A percentile compares a stretch with the other conserved stretches of the same genome.
Conservation (phyloP, 179 eudicot genomes). For the Patellifolia procumbens region DNA sequence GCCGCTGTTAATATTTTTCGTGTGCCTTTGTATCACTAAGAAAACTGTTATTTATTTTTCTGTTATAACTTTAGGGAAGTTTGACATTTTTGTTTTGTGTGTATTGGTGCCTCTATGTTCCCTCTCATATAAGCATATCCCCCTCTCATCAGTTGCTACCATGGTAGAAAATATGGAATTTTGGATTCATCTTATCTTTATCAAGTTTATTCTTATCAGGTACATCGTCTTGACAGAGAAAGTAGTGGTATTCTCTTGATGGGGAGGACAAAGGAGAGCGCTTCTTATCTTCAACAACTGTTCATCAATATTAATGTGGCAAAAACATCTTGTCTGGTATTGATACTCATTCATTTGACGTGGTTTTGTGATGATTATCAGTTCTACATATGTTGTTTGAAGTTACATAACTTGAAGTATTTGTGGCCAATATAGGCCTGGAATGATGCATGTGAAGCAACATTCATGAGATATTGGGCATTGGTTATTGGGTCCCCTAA, state of each 20-base stretch:
- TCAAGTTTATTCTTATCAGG: conserved; percentile 40
- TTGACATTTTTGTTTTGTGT: neutral
- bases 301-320: conserved; percentile 37
- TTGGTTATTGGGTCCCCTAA: conserved; percentile 83
- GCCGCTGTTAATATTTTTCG: neutral
- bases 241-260: conserved; percentile 81
- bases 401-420: neutral
- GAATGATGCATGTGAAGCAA: conserved; percentile 70
- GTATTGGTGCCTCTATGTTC: neutral
- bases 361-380: neutral
- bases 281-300: conserved; percentile 39
- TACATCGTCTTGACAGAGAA: conserved; percentile 94
- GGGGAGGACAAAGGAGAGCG: conserved; percentile 89
- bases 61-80: neutral
- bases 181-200: conserved; percentile 4
- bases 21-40: neutral
- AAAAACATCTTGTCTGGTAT: conserved; percentile 61
- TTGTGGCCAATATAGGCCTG: conserved; percentile 48
- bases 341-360: conserved; percentile 14
- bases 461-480: conserved; percentile 87
- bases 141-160: neutral
- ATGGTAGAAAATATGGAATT: neutral
- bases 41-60: neutral
- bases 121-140: neutral
- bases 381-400: neutral